Evolutionary conservation across 257 asterid species (phyloP), one percentile per base, ranked within the genome.

Genomic region (Craterostigma plantagineum): DNA sequence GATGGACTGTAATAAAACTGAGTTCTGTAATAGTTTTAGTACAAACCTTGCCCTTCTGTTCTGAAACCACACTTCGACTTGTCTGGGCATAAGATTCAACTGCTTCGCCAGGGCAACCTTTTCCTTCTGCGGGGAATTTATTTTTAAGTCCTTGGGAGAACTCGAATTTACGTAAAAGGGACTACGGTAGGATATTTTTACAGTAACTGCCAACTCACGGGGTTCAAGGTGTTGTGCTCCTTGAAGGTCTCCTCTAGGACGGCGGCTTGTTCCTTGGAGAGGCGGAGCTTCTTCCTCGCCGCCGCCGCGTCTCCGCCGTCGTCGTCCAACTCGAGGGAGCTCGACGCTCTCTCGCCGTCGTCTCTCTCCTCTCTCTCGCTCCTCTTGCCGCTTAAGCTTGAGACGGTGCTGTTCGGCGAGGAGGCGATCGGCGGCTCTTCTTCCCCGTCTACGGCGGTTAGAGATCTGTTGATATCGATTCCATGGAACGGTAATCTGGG

Each of bases 11-110:
- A n/a, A 23, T 6, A 6, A 23, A 23, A 23, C 30, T 23, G n/a
- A n/a, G n/a, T n/a, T n/a, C n/a, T n/a, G n/a, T n/a, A n/a, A n/a
- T n/a, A n/a, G n/a, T n/a, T n/a, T n/a, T n/a, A n/a, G n/a, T 34
- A 58, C 92, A 34, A 15, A 90, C 98, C 98, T 79, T 50, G 99
- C 99, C 81, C 95, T 80, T 49, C 95, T 63, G 66, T 90, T 90
- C 67, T 90, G 95, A 52, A 90, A 83, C 99, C 99, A 90, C 38
- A 90, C 99, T 71, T 90, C 95, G 53, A 90, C 99, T 52, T 90
- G 99, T 47, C 99, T 70, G 3, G 94, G 72, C 81, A 79, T 65
- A 35, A 90, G 84, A 56, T 72, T 75, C 18, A 83, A 70, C 80
- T 73, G 91, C 56, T 67, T 77, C 16, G 95, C 79, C 66, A 90